Conservation (phyloP, 345 rosid species). For the Conringia planisiliqua region DNA sequence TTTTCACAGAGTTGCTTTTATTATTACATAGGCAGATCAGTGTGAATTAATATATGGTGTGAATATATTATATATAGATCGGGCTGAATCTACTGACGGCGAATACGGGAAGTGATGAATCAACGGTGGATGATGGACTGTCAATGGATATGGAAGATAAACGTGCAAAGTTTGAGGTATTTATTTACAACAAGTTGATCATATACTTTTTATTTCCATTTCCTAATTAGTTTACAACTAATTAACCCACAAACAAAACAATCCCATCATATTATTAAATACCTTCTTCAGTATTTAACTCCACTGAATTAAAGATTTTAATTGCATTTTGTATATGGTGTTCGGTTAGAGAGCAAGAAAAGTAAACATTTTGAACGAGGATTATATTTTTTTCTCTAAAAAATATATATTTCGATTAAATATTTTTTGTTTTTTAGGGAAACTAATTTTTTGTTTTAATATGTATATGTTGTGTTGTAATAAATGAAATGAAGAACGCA, state of each 20-base stretch:
- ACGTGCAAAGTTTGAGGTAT: slow-evolving; percentile 65
- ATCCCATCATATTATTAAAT: neutral
- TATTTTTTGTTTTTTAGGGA: neutral
- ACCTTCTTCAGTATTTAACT: neutral
- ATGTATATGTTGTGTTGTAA: neutral
- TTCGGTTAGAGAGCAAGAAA: neutral
- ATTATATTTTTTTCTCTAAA: neutral
- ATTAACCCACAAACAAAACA: neutral
- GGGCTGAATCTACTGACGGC: slow-evolving; percentile 75
- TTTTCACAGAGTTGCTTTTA: neutral
- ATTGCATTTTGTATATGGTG: neutral
- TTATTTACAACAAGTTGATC: neutral
- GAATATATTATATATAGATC: slow-evolving; percentile 40
- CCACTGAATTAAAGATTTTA: neutral
- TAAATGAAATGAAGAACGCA: slow-evolving; percentile 41
- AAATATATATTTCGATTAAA: neutral
- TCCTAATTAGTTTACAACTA: neutral
- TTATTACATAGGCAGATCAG: neutral
- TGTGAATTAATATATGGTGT: neutral
- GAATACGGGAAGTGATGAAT: slow-evolving; percentile 78
- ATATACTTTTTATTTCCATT: neutral
- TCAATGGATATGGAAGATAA: slow-evolving; percentile 67
- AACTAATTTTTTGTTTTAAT: neutral
- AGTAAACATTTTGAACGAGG: neutral
- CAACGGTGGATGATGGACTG: slow-evolving; percentile 78